These are phyloP conservation scores for Lolium rigidum DNA, from an alignment of 176 grass and related monocot genomes.

Conservation along the genomic window DNA sequence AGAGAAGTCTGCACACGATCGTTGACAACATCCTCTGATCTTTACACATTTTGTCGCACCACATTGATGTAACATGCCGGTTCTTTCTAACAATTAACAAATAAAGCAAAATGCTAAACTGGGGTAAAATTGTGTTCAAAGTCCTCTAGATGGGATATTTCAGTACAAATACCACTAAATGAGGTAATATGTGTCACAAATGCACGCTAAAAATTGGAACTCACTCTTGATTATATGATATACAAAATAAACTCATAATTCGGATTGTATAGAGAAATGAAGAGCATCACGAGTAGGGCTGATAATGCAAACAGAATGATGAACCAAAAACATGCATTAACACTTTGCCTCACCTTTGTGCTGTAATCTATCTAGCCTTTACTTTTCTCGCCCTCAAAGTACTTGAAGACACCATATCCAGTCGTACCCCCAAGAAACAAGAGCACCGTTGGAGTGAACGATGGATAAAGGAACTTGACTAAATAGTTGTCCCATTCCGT, in stretches of 20 bases:
- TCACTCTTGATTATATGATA: background rate
- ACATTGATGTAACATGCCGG: too few species aligned
- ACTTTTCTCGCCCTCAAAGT: constrained; percentile 80
- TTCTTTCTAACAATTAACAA: too few species aligned
- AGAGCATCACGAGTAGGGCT: background rate
- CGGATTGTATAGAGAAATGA: background rate
- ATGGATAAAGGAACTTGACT: constrained; percentile 89
- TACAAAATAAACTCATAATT: background rate
- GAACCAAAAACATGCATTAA: background rate
- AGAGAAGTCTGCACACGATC: too few species aligned
- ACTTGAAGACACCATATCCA: constrained; percentile 78
- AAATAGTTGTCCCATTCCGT: constrained; percentile 85
- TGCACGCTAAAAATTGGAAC: too few species aligned
- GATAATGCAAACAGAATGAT: background rate
- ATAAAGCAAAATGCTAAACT: too few species aligned
- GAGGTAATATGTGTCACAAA: too few species aligned
- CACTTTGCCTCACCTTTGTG: constrained; percentile 33
- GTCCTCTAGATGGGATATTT: too few species aligned
- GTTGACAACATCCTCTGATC: too few species aligned
- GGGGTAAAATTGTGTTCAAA: too few species aligned
- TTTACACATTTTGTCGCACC: too few species aligned
- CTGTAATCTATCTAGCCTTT: constrained; percentile 50
- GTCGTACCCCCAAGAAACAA: constrained; percentile 73
- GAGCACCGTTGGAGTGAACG: constrained; percentile 86
- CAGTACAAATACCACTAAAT: too few species aligned